A percentile compares a stretch with the other conserved stretches of the same genome.
phyloP scores from a whole-genome alignment of 192 early-diverging fungal species.

The Spizellomyces punctatus region DNA sequence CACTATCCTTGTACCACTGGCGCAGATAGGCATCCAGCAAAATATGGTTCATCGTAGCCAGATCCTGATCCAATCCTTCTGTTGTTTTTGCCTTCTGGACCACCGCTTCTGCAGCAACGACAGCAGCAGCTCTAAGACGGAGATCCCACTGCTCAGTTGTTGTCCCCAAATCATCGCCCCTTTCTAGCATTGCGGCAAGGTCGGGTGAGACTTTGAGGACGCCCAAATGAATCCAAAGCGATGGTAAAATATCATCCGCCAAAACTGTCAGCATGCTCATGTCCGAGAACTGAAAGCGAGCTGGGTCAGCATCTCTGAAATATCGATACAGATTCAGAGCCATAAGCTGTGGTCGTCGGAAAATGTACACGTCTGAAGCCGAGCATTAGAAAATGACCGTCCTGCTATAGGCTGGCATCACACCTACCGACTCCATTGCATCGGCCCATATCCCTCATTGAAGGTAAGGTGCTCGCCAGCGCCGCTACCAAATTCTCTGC shows the following conservation, averaged over 20 bases:
- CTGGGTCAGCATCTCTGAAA: constrained; percentile 55
- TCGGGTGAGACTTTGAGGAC: constrained; percentile 12
- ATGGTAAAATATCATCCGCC: constrained; percentile 76
- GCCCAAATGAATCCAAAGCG: constrained; percentile 49
- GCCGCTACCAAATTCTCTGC: constrained; percentile 60
- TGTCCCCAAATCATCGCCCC: background rate
- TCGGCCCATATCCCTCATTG: constrained; percentile 63
- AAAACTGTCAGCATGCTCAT: constrained; percentile 69
- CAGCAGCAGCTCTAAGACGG: constrained; percentile 6
- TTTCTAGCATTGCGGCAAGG: background rate
- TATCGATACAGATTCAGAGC: constrained; percentile 63
- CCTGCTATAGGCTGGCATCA: no score
- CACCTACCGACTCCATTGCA: no score
- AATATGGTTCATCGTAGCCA: background rate
- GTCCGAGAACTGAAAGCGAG: constrained; percentile 69
- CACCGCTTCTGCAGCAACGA: background rate
- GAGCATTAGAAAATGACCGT: background rate
- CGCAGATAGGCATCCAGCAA: constrained; percentile 10
- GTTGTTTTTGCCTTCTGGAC: background rate
- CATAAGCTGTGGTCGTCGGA: constrained; percentile 78
- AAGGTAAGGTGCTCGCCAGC: constrained; percentile 67
- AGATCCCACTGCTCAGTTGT: constrained; percentile 3
- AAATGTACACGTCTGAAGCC: constrained; percentile 66
- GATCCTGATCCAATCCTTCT: background rate
- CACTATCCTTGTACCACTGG: background rate